Percentiles rank a stretch among this genome's conserved stretches.
Conservation (phyloP, 1,284 basidiomycete species). For the Schizophyllum amplum region DNA sequence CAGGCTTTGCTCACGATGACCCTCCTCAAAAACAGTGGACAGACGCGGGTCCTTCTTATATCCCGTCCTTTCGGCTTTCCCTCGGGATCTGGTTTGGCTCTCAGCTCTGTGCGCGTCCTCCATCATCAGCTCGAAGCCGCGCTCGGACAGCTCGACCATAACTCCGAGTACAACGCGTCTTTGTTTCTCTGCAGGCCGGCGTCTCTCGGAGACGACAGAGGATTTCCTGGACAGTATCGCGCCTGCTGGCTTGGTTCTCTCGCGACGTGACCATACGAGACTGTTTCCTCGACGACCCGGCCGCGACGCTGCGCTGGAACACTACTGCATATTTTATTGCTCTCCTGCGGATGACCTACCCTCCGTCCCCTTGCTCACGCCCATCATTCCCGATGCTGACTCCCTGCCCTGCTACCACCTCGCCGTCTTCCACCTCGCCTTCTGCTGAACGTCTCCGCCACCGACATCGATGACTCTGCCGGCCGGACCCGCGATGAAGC, state of each 20-base stretch:
- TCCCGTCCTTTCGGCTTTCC: too few species aligned
- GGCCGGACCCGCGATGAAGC: background rate
- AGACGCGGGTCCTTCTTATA: too few species aligned
- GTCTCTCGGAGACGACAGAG: slow-evolving; percentile 34
- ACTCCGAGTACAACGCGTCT: slow-evolving; percentile 80
- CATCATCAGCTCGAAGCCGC: slow-evolving; percentile 59
- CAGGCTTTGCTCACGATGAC: too few species aligned
- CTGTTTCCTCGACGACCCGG: slow-evolving; percentile 68
- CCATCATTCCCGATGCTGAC: slow-evolving; percentile 36
- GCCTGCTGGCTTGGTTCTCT: slow-evolving; percentile 29
- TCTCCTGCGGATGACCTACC: slow-evolving; percentile 23
- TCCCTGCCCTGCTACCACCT: slow-evolving; percentile 78
- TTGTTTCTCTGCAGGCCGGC: slow-evolving; percentile 73
- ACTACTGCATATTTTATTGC: slow-evolving; percentile 56
- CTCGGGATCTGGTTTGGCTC: too few species aligned
- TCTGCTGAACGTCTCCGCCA: slow-evolving; percentile 50
- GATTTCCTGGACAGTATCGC: slow-evolving; percentile 25
- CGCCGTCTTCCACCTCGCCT: slow-evolving; percentile 61
- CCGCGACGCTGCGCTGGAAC: slow-evolving; percentile 60
- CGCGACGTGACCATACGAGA: slow-evolving; percentile 47
- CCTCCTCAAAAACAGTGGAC: too few species aligned
- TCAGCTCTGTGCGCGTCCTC: too few species aligned
- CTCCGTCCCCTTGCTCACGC: slow-evolving; percentile 49
- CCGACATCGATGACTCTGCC: background rate
- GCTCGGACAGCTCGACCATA: slow-evolving; percentile 57